Evolutionary conservation across 108 stramenopile genomes (phyloP), one percentile per base, ranked within the genome.

Genomic region (Seminavis robusta): DNA sequence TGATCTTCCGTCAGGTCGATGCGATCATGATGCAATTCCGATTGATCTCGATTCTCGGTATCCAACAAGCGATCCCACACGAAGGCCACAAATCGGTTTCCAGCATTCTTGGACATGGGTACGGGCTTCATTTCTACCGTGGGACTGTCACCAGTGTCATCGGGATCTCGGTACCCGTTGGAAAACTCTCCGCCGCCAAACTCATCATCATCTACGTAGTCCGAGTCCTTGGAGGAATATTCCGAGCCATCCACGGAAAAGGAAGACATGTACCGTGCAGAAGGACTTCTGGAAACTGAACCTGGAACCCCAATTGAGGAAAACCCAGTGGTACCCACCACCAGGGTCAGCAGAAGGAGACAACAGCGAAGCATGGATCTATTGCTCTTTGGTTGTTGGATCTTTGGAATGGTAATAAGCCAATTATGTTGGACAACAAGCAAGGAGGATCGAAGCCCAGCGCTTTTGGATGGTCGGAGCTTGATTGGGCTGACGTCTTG

Each of bases 61-160:
- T 82, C 74, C 15, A 86, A 49, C 10, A 63, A 53, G 4, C 61
- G 64, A 73, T 92, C 90, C 65, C 80, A 77, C 0, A 83, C 63
- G 10, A 92, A 9, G 15, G 81, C 79, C 5, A 92, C 56, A 60
- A 85, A 92, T 29, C 90, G 81, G 61, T 79, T 88, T 10, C 90
- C 90, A 20, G 80, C 71, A 65, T 90, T 87, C 40, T 87, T 77
- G 27, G 80, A 81, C 77, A 76, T 79, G 41, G 90, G 86, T 9
- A 88, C 78, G 9, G 90, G 83, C 30, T 66, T 56, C 38, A 80
- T 49, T 56, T 92, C 90, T 7, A 56, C 52, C 3, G 73, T 76
- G 26, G 78, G 78, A 19, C 43, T 59, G 13, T 63, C 71, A 4
- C 59, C 60, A 23, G 69, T 62, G 23, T 67, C 52, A 16, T 55